Conservation (phyloP, 2,329 filamentous ascomycete species). For the Ophiocordyceps camponoti-floridani region DNA sequence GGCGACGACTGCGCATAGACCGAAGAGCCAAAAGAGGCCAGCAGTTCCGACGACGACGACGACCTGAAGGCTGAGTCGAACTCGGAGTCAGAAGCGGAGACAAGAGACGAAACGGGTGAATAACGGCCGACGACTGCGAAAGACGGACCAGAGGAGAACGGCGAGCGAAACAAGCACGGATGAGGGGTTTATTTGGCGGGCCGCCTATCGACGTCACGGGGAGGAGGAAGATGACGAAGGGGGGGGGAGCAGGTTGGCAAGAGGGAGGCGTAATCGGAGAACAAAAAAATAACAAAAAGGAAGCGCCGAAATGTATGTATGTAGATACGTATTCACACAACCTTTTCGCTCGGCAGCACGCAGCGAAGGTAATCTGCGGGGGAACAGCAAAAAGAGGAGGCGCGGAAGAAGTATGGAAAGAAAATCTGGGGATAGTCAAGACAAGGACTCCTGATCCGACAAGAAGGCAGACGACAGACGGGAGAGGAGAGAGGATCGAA, state of each 20-base stretch:
- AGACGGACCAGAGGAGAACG: neutral
- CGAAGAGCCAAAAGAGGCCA: neutral
- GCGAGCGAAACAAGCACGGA: neutral
- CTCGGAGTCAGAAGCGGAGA: neutral
- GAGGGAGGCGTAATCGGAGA: neutral
- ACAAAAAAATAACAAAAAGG: too few species aligned
- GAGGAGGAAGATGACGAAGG: neutral
- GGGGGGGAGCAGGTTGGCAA: neutral
- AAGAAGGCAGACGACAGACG: neutral
- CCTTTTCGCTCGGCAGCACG: too few species aligned
- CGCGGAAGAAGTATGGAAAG: too few species aligned
- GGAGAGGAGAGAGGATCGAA: neutral
- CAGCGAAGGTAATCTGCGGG: too few species aligned
- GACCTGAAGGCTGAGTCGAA: neutral
- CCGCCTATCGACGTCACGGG: neutral
- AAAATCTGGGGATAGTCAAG: too few species aligned
- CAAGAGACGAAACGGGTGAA: neutral
- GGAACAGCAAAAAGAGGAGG: too few species aligned
- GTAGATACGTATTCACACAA: too few species aligned
- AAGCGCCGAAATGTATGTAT: too few species aligned
- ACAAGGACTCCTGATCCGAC: too few species aligned
- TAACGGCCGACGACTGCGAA: neutral
- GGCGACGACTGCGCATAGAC: slow-evolving; percentile 4
- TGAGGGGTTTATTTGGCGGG: neutral
- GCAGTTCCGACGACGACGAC: neutral